These are phyloP conservation scores for Auricularia heimuer DNA, from an alignment of 768 basidiomycete genomes.

Conservation along the genomic window DNA sequence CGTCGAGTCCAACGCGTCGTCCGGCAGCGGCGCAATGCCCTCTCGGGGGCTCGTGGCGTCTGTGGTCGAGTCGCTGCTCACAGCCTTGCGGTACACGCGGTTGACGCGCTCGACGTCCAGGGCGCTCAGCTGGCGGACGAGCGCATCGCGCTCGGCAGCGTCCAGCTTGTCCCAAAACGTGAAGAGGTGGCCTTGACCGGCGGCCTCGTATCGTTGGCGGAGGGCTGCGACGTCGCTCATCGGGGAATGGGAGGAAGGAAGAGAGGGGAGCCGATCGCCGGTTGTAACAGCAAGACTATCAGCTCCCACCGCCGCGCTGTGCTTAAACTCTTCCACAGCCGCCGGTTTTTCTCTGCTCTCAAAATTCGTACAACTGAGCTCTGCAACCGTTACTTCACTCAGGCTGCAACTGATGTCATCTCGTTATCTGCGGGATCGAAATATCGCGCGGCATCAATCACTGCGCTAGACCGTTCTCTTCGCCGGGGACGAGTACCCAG, in stretches of 20 bases:
- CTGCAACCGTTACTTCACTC: neutral
- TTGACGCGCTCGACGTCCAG: conserved; percentile 91
- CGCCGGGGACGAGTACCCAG: too few species aligned
- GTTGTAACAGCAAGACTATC: too few species aligned
- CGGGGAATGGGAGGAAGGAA: neutral
- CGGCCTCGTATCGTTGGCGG: conserved; percentile 51
- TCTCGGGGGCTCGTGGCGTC: conserved; percentile 27
- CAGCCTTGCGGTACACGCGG: conserved; percentile 70
- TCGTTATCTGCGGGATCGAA: neutral
- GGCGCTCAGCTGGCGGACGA: conserved; percentile 61
- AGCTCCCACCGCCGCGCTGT: too few species aligned
- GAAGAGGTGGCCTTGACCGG: conserved; percentile 84
- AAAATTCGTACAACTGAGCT: neutral
- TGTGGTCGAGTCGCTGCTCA: conserved; percentile 46
- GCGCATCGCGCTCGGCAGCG: conserved; percentile 47
- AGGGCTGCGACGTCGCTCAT: conserved; percentile 8
- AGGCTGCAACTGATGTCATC: neutral
- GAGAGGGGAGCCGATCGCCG: neutral
- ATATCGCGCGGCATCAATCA: neutral
- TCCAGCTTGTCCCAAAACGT: conserved; percentile 74
- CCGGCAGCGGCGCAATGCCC: conserved; percentile 73
- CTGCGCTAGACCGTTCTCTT: too few species aligned
- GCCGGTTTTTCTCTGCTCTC: neutral
- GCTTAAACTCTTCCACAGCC: neutral
- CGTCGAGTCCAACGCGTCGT: conserved; percentile 58